Evolutionary conservation across 192 early-diverging fungal genomes (phyloP).

Genomic region (Blastocladiella britannica): DNA sequence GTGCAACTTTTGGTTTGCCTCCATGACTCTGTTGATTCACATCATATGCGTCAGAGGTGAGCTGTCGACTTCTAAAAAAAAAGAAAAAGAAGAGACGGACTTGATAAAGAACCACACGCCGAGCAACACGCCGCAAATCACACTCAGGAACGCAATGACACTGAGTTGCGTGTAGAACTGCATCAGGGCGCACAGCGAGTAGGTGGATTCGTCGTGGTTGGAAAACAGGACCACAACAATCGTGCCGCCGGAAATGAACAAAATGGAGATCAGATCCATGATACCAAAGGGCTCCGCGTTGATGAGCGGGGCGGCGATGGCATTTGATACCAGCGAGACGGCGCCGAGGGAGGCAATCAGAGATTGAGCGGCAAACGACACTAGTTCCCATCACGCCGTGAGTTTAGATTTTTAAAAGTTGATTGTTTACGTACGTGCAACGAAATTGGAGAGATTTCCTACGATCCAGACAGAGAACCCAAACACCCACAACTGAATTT

Average conservation of each 20-base stretch:
- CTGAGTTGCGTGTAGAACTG: slow-evolving; percentile 35
- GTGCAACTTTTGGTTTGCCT: slow-evolving; percentile 19
- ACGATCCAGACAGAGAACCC: not conserved
- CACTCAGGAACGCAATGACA: slow-evolving; percentile 41
- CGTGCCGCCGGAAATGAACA: slow-evolving; percentile 51
- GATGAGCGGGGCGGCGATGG: slow-evolving; percentile 52
- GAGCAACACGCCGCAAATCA: slow-evolving; percentile 31
- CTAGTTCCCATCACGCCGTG: too few species aligned
- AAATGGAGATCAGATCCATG: slow-evolving; percentile 47
- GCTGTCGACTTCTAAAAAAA: too few species aligned
- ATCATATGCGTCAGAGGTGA: too few species aligned
- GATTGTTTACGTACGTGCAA: too few species aligned
- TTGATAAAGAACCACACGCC: slow-evolving; percentile 36
- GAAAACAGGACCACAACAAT: slow-evolving; percentile 51
- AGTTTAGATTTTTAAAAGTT: too few species aligned
- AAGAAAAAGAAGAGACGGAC: too few species aligned
- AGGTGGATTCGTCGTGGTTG: slow-evolving; percentile 13
- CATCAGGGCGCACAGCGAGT: slow-evolving; percentile 48
- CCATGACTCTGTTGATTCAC: too few species aligned
- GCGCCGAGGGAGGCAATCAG: slow-evolving; percentile 56
- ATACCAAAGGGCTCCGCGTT: slow-evolving; percentile 46
- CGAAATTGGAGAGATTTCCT: not conserved
- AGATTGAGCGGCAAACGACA: slow-evolving; percentile 53
- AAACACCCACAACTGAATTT: not conserved
- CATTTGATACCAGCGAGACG: slow-evolving; percentile 57